Percentiles rank a stretch among this genome's conserved stretches.
Conservation (phyloP, 441 rosid species). For the Daphne laureola region DNA sequence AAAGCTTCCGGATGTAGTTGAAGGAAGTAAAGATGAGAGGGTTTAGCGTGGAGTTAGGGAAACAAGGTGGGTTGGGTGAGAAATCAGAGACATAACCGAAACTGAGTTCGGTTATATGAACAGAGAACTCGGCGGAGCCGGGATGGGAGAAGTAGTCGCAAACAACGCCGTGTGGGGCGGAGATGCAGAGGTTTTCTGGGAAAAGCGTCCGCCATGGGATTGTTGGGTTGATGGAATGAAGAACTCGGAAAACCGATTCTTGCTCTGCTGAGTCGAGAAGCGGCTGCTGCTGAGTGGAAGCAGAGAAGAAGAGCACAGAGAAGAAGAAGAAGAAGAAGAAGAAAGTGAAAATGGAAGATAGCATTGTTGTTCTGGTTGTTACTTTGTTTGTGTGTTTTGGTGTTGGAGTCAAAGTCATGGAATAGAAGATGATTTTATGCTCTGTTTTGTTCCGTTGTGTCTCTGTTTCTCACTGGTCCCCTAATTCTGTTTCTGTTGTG, state of each 20-base stretch:
- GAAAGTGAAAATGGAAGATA: constrained; percentile 4
- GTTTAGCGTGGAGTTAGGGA: constrained; percentile 37
- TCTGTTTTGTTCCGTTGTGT: background rate
- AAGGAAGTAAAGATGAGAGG: constrained; percentile 49
- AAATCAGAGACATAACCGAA: constrained; percentile 60
- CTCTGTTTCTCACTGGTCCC: background rate
- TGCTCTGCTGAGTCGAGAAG: constrained; percentile 43
- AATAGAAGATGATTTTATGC: background rate
- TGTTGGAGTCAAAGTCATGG: background rate
- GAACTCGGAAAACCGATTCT: constrained; percentile 41
- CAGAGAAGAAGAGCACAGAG: constrained; percentile 14
- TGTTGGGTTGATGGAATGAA: constrained; percentile 39
- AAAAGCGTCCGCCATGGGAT: constrained; percentile 51
- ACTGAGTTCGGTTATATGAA: constrained; percentile 48
- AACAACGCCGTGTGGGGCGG: constrained; percentile 59
- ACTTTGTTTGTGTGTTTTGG: background rate
- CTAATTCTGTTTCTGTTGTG: too few relatives aligned
- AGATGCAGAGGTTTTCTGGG: constrained; percentile 54
- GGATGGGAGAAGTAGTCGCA: constrained; percentile 36
- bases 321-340: constrained; percentile 7
- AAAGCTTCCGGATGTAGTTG: constrained; percentile 48
- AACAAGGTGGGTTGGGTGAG: constrained; percentile 55
- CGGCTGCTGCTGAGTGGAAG: constrained; percentile 16
- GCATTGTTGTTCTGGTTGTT: constrained; percentile 3
- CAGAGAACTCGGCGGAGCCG: constrained; percentile 15